phyloP scores from a whole-genome alignment of 164 flowering plant genomes.

The Annona cherimola region DNA sequence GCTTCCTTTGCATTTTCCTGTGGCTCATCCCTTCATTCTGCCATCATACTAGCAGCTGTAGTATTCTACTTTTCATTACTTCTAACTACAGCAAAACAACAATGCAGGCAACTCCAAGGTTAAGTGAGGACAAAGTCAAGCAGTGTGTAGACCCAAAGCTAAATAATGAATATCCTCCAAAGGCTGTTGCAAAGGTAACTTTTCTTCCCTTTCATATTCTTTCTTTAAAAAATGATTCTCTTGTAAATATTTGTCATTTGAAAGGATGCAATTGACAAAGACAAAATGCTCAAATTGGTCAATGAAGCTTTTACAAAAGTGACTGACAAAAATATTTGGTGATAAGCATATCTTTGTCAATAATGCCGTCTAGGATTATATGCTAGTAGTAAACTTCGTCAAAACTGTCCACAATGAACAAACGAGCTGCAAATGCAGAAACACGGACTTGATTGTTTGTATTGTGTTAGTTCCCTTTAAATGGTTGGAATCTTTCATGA shows the following conservation, averaged over 20 bases:
- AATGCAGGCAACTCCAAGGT: constrained; percentile 74
- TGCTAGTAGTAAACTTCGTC: neutral
- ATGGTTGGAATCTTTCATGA: neutral
- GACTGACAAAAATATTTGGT: neutral
- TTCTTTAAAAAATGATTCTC: neutral
- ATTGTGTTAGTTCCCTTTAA: neutral
- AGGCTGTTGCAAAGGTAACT: constrained; percentile 85
- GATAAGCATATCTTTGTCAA: neutral
- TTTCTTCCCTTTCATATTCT: neutral
- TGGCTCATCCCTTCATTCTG: neutral
- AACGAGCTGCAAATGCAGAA: neutral
- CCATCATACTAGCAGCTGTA: neutral
- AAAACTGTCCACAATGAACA: neutral
- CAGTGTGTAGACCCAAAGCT: constrained; percentile 83
- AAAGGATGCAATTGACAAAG: neutral
- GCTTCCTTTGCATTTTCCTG: neutral
- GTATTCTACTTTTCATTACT: neutral
- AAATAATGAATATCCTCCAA: constrained; percentile 72
- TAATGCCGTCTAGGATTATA: neutral
- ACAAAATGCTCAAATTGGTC: too few species aligned
- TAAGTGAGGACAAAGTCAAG: constrained; percentile 84
- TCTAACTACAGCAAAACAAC: neutral
- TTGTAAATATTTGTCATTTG: neutral
- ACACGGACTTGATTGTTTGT: neutral
- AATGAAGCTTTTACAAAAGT: too few species aligned